phyloP scores from a whole-genome alignment of 768 basidiomycete species.

The Lentinula edodes region DNA sequence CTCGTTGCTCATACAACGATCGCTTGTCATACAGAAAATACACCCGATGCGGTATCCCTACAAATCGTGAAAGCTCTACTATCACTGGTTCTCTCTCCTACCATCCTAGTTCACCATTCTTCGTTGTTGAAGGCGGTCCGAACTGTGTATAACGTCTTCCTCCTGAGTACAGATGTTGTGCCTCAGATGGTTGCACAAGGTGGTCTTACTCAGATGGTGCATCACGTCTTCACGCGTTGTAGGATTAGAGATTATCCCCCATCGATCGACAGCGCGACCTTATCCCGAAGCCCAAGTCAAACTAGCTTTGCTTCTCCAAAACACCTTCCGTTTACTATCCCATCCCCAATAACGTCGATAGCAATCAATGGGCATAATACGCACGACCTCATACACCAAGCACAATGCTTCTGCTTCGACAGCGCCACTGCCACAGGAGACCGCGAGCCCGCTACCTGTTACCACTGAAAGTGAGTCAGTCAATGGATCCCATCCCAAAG shows the following conservation, averaged over 20 bases:
- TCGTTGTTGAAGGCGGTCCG: conserved; percentile 93
- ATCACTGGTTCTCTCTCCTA: conserved; percentile 81
- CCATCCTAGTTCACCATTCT: conserved; percentile 89
- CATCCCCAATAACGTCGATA: conserved; percentile 1
- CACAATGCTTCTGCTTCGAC: background rate
- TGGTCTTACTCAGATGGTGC: conserved; percentile 95
- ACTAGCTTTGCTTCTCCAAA: conserved; percentile 15
- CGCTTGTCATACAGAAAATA: conserved; percentile 81
- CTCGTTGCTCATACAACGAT: conserved; percentile 93
- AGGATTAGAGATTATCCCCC: conserved; percentile 27
- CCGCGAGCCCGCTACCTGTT: background rate
- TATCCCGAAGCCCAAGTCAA: conserved; percentile 11
- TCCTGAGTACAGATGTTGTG: conserved; percentile 84
- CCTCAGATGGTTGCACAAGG: conserved; percentile 98
- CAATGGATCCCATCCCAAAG: background rate
- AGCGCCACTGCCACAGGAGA: background rate
- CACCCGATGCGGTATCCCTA: conserved; percentile 86
- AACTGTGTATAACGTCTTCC: conserved; percentile 97
- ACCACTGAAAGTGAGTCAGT: background rate
- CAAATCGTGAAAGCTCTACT: conserved; percentile 97
- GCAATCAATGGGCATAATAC: background rate
- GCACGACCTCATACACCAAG: background rate
- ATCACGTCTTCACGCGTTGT: conserved; percentile 90
- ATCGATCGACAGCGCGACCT: conserved; percentile 15
- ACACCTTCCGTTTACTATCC: conserved; percentile 1